Base-by-base conservation (phyloP, 805 yeast genomes). In the Metschnikowia rubicola region DNA sequence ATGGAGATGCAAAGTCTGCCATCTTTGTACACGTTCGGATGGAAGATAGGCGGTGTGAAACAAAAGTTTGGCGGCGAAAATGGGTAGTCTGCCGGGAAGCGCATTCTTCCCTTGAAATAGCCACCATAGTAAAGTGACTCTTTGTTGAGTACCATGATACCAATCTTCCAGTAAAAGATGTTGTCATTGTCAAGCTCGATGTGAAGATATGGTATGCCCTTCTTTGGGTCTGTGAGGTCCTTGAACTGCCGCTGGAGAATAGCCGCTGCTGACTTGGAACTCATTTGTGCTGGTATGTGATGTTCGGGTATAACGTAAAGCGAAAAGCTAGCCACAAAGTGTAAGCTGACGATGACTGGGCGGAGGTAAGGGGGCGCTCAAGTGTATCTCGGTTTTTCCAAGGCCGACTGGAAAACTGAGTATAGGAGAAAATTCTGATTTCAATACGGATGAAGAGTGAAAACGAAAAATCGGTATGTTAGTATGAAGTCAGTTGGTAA, bases 91-190 rank as follows among this genome's bases (percentile, higher is more conserved):
- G 74, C 68, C 6, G 98, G 98, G 69, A 92, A 92, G 57, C 84
- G 78, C 96, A 92, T 88, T 64, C 88, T 95, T 19, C 96, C 96
- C 62, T 83, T 88, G 71, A 92, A 86, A 67, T 87, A 92, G 11
- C 97, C 97, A 38, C 97, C 97, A 61, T 91, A 88, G 68, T 88
- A 92, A 54, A 86, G 83, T 12, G 96, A 88, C 53, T 89, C 97
- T 58, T 86, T 83, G 67, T 87, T 86, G 44, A 89, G 78, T 10
- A 92, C 95, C 89, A 91, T 89, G 49, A 92, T 87, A 19, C 96
- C 97, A 46, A 92, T 78, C 64, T 87, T 87, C 97, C 87, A 79
- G 41, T 74, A 68, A 52, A 77, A 78, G 55, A 79, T 79, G 66
- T 78, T 79, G 57, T 78, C 82, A 48, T 78, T 73, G 48, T 75